Percentiles rank a stretch among this genome's conserved stretches.
Evolutionary conservation across 345 rosid genomes (phyloP).

Genomic region (Eucalyptus pauciflora): DNA sequence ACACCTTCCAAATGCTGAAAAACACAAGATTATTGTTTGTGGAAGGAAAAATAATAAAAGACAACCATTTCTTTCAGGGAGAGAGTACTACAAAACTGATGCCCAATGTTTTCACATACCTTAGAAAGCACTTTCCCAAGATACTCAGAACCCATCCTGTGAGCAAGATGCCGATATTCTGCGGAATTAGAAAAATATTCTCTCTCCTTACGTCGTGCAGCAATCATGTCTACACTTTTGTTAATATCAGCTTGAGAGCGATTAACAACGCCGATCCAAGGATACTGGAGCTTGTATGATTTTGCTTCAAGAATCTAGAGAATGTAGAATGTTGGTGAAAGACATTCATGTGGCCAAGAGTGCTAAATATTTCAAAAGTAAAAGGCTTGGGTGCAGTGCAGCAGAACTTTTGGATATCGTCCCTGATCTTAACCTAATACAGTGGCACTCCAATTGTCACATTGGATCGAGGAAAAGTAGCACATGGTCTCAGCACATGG

Average conservation of each 20-base stretch:
- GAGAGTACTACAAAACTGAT: background rate
- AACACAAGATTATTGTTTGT: conserved; percentile 3
- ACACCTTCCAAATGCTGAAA: conserved; percentile 95
- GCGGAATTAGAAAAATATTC: conserved; percentile 57
- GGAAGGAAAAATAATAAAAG: background rate
- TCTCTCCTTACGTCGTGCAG: conserved; percentile 88
- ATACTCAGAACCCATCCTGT: conserved; percentile 90
- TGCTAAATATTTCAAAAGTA: background rate
- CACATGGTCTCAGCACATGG: background rate
- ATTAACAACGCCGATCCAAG: conserved; percentile 97
- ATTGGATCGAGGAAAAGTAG: background rate
- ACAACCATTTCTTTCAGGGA: background rate
- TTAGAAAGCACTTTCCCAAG: conserved; percentile 89
- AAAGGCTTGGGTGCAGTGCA: background rate
- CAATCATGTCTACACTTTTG: conserved; percentile 96
- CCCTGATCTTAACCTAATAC: background rate
- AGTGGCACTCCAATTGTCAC: background rate
- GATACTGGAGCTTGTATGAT: conserved; percentile 74
- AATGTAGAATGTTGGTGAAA: background rate
- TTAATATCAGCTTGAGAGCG: conserved; percentile 98
- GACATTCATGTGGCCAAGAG: background rate
- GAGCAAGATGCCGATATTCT: conserved; percentile 69
- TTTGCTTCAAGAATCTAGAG: conserved; percentile 85
- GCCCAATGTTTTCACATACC: conserved; percentile 21
- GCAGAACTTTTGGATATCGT: background rate